Base-by-base conservation (phyloP, 2,329 filamentous ascomycete species). In the Alternaria viburni region DNA sequence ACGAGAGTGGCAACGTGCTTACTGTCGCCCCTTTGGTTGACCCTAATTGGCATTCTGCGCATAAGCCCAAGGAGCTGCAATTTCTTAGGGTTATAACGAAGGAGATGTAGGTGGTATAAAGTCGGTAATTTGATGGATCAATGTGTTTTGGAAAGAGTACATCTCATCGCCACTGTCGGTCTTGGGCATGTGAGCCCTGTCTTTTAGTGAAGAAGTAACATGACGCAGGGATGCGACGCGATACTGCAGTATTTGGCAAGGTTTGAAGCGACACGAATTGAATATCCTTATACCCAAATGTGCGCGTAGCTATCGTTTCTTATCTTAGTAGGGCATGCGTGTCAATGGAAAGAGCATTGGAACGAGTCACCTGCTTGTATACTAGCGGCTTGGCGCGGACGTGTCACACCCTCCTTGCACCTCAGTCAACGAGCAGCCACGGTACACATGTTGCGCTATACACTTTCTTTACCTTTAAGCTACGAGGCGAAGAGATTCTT, bases 41-140 rank as follows among this genome's bases (percentile, higher is more conserved):
- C 59, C 64, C 72, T 10, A 83, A 84, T 61, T 67, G 68, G 1
- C 75, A 80, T 61, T 75, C 80, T 1, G 82, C 82, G 4, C 71
- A 74, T 36, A 85, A 84, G 70, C 83, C 83, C 2, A 69, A 69
- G 26, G 60, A 71, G 44, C 70, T 70, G 2, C 66, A 79, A 7
- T 77, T 75, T 25, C 54, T 85, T 7, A 81, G 79, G 57, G 82
- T 83, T 45, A 75, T 85, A 26, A 25, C 68, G 10, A 69, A 65
- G 36, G 64, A 76, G 55, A 61, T 71, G 30, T 74, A 68, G 47
- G 25, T 2, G 21, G 11, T 8, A 13, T 19, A 21, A 1, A 23
- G 13, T 23, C 19, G 10, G 30, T n/a, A 21, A 15, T 5, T 19
- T 9, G 13, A 25, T 25, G 30, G 17, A 25, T 41, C 6, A 30